Base-by-base conservation (phyloP, 768 basidiomycete species). In the Termitomyces sp. region DNA sequence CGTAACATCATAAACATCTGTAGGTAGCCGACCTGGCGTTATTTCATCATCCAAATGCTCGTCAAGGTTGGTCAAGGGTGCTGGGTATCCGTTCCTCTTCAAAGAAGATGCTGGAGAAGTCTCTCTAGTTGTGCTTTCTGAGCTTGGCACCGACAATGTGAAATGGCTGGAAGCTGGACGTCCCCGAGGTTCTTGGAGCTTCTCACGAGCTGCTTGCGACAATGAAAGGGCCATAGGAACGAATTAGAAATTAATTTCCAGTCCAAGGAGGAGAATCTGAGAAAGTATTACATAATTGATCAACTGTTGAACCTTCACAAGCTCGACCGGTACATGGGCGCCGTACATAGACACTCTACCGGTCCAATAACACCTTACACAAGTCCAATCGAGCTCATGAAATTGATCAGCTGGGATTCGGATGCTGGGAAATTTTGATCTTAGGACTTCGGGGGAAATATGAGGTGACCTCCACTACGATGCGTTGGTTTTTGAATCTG, bases 1-100 rank as follows among this genome's bases (percentile, higher is more conserved):
- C 0, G 78, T 83, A 1, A 78, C 69, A 42, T 86, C 80, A 66
- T 92, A 93, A 10, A 87, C 77, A 61, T 89, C 82, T 61, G 69
- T 70, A 16, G 73, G 69, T n/a, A 60, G 65, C 2, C 65, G 65
- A 10, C 71, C 74, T 8, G 72, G 74, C 5, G 64, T 66, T 22
- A 44, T 40, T 13, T 42, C 48, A 20, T 46, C 53, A 13, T 56
- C 46, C 32, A 43, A 44, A 9, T n/a, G 35, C 22, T 57, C 50
- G 56, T 50, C 47, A 20, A 56, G 59, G 28, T 58, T 53, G 24
- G 45, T 26, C 53, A 52, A 33, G 36, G 59, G 44, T n/a, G 38
- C 49, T 61, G 49, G 52, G 58, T 57, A 55, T 47, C 61, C 61
- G 56, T 61, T 58, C 16, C 52, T 59, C 56, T 58, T 55, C 45